Evolutionary conservation across 805 yeast species (phyloP).

Genomic region (Pichia cabralensis): DNA sequence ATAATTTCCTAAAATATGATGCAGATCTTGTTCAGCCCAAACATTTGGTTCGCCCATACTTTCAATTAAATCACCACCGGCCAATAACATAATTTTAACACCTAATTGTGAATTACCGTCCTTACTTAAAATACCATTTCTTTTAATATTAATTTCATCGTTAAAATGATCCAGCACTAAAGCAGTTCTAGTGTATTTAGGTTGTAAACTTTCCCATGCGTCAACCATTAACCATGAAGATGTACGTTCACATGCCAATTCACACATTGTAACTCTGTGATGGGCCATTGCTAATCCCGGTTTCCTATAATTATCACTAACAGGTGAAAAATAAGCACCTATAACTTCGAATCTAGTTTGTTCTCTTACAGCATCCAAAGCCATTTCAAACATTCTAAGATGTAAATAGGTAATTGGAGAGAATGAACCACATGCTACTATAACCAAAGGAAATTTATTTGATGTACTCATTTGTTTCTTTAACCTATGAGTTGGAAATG

Average conservation of each 20-base stretch:
- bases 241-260: constrained; percentile 93
- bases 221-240: constrained; percentile 98
- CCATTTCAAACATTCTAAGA: constrained; percentile 98
- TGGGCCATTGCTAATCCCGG: constrained; percentile 83
- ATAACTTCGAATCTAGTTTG: constrained; percentile 89
- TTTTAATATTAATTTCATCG: constrained; percentile 82
- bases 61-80: constrained; percentile 96
- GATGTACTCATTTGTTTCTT: constrained; percentile 61
- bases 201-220: constrained; percentile 96
- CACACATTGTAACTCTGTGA: constrained; percentile 97
- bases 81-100: constrained; percentile 88
- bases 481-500: constrained; percentile 82
- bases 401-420: constrained; percentile 94
- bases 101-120: constrained; percentile 50
- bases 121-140: constrained; percentile 65
- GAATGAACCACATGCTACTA: constrained; percentile 96
- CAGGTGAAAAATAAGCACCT: constrained; percentile 96
- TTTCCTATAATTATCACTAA: constrained; percentile 83
- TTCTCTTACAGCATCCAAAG: constrained; percentile 84
- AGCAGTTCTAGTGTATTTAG: constrained; percentile 86
- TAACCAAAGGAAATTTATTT: constrained; percentile 77
- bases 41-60: constrained; percentile 99
- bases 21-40: constrained; percentile 94
- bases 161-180: constrained; percentile 93
- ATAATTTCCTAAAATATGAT: constrained; percentile 89